Base-by-base conservation (phyloP, 2,329 filamentous ascomycete species). In the Monosporascus cannonballus region DNA sequence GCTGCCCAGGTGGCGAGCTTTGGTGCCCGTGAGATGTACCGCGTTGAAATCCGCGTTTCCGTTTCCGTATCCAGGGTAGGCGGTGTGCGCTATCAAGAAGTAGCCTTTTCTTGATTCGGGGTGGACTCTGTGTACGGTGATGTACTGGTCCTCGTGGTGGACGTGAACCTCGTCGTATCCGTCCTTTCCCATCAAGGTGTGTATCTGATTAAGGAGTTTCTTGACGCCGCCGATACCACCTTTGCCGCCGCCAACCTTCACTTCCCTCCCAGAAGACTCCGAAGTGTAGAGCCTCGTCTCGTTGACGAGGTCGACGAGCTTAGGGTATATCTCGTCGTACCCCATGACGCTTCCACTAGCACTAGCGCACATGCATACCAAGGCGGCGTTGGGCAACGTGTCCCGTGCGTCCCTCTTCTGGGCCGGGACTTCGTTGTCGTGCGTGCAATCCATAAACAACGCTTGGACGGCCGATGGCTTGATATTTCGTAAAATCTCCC, bases 381-480 rank as follows among this genome's bases (percentile, higher is more conserved):
- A 78, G 5, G 94, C 94, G 48, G 93, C 92, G 64, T 95, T 97
- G 7, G 95, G 89, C 9, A 99, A 78, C 0, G 94, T 97, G 67
- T 99, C 95, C 54, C 91, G 84, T 49, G 92, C 92, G 68, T 96
- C 92, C 41, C 95, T 83, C 71, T 96, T 96, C 71, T 99, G 93
- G 1, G 93, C 90, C 0, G 94, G 94, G 2, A 90, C 88, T 72
- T 99, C 93, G 63, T 99, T 99, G 73, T 99, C 94, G 69, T 99
- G 94, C 0, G 95, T 99, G 71, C 95, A 99, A 68, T 99, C 95
- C 91, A 97, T 97, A 71, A 99, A 96, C 1, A 99, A 76, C 1
- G 93, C 94, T 59, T 96, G 92, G 0, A 97, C 87, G 4, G 92
- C 90, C 3, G 85, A 89, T n/a, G 88, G 86, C 59, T 90, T 89